Percentiles rank a stretch among this genome's conserved stretches.
These are phyloP conservation scores for Aspergillus pseudotamarii DNA, from an alignment of 2,329 filamentous ascomycete species.

Conservation along the genomic window DNA sequence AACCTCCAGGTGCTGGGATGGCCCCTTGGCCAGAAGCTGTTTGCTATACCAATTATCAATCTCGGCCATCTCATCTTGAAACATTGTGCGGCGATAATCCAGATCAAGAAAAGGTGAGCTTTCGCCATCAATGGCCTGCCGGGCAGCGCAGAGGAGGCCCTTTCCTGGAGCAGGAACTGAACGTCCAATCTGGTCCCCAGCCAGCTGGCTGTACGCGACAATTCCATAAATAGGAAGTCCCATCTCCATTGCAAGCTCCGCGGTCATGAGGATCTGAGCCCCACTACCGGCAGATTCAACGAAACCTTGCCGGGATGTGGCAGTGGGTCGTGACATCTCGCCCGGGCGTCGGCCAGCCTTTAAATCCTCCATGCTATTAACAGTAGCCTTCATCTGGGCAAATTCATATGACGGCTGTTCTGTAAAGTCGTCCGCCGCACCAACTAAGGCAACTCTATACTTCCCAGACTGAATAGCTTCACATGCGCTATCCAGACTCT, in stretches of 20 bases:
- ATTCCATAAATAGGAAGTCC: conserved; percentile 73
- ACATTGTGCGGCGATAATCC: conserved; percentile 88
- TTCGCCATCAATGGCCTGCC: conserved; percentile 82
- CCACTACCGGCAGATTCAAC: conserved; percentile 98
- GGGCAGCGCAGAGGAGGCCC: conserved; percentile 79
- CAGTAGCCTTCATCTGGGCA: conserved; percentile 98
- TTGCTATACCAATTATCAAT: conserved; percentile 59
- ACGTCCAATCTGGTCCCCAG: conserved; percentile 95
- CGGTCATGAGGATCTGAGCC: conserved; percentile 71
- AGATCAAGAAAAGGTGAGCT: conserved; percentile 91
- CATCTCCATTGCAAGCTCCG: conserved; percentile 13
- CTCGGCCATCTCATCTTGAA: conserved; percentile 85
- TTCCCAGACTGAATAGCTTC: conserved; percentile 97
- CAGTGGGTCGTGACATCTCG: conserved; percentile 95
- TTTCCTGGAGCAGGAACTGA: conserved; percentile 93
- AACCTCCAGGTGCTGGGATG: conserved; percentile 32
- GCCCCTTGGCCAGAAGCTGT: not conserved
- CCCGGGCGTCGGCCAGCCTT: conserved; percentile 76
- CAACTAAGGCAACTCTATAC: conserved; percentile 90
- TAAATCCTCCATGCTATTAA: conserved; percentile 84
- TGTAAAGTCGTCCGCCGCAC: conserved; percentile 96
- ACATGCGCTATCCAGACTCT: conserved; percentile 93
- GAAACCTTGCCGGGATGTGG: conserved; percentile 92
- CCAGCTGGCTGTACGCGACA: conserved; percentile 84
- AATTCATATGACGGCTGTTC: conserved; percentile 98